A percentile compares a stretch with the other conserved stretches of the same genome.
phyloP scores from a whole-genome alignment of 2,329 filamentous ascomycete genomes.

The Boeremia lycopersici region DNA sequence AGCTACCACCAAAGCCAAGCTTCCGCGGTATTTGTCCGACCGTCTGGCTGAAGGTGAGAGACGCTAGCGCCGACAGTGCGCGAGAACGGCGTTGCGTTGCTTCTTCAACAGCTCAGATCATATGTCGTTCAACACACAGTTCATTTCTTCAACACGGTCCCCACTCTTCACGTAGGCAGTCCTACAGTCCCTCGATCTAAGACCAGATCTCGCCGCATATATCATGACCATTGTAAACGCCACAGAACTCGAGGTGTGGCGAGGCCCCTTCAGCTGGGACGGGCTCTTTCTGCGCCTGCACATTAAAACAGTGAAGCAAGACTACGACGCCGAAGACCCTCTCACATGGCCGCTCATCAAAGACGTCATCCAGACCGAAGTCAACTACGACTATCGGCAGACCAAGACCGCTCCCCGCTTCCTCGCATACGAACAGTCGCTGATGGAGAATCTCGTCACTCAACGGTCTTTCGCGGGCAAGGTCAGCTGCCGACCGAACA shows the following conservation, averaged over 20 bases:
- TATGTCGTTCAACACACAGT: neutral
- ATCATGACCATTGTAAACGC: neutral
- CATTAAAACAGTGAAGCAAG: neutral
- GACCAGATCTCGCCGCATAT: too few relatives aligned
- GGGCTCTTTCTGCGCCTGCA: neutral
- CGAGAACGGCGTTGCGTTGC: neutral
- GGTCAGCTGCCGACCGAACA: neutral
- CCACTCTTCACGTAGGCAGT: too few relatives aligned
- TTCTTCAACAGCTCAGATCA: neutral
- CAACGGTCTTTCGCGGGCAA: neutral
- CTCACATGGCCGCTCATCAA: neutral
- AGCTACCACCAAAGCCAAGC: too few relatives aligned
- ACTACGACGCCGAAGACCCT: neutral
- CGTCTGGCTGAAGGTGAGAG: neutral
- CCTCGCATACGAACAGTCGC: neutral
- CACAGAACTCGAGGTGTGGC: neutral
- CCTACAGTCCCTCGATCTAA: too few relatives aligned
- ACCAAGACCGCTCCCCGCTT: neutral
- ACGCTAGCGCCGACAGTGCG: neutral
- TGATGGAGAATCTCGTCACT: neutral
- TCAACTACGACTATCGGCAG: neutral
- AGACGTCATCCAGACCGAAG: neutral
- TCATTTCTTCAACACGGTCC: neutral
- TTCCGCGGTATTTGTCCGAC: too few relatives aligned
- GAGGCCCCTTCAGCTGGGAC: neutral